Percentiles rank a stretch among this genome's conserved stretches.
These are phyloP conservation scores for Lecanicillium sp. DNA, from an alignment of 2,329 filamentous ascomycete species.

Conservation along the genomic window DNA sequence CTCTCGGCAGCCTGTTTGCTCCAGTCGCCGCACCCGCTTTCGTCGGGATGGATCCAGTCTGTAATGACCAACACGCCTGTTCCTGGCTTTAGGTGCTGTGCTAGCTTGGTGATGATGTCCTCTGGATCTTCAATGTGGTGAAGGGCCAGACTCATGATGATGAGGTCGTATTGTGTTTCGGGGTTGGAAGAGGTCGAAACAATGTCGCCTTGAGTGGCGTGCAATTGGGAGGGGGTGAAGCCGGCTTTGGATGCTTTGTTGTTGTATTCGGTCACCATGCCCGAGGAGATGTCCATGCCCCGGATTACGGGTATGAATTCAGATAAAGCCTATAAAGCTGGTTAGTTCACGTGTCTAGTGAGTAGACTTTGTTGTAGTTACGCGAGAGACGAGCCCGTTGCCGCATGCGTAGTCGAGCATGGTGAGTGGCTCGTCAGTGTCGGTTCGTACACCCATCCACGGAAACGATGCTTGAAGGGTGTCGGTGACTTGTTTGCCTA, in stretches of 20 bases:
- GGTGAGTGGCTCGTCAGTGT: conserved; percentile 7
- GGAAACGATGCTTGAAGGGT: conserved; percentile 16
- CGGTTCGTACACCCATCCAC: conserved; percentile 17
- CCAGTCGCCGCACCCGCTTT: conserved; percentile 8
- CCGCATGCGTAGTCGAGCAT: conserved; percentile 25
- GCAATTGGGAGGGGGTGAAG: conserved; percentile 23
- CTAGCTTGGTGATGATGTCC: conserved; percentile 18
- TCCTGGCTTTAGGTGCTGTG: conserved; percentile 15
- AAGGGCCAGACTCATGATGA: conserved; percentile 26
- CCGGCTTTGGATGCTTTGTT: conserved; percentile 8
- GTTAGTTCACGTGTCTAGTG: conserved; percentile 1
- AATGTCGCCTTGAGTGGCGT: conserved; percentile 22
- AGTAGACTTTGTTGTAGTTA: conserved; percentile 9
- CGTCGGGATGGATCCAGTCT: conserved; percentile 18
- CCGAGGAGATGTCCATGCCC: conserved; percentile 26
- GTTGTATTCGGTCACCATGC: conserved; percentile 25
- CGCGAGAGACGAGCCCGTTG: conserved; percentile 19
- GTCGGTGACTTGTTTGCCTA: conserved; percentile 17
- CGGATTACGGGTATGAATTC: conserved; percentile 20
- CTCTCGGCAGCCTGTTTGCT: background rate
- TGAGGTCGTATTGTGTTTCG: conserved; percentile 21
- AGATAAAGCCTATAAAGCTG: conserved; percentile 19
- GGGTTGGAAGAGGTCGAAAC: conserved; percentile 11
- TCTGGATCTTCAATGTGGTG: conserved; percentile 24
- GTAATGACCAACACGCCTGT: conserved; percentile 24